Base-by-base conservation (phyloP, 352 stramenopile species). In the Phytopythium chamaehyphon region DNA sequence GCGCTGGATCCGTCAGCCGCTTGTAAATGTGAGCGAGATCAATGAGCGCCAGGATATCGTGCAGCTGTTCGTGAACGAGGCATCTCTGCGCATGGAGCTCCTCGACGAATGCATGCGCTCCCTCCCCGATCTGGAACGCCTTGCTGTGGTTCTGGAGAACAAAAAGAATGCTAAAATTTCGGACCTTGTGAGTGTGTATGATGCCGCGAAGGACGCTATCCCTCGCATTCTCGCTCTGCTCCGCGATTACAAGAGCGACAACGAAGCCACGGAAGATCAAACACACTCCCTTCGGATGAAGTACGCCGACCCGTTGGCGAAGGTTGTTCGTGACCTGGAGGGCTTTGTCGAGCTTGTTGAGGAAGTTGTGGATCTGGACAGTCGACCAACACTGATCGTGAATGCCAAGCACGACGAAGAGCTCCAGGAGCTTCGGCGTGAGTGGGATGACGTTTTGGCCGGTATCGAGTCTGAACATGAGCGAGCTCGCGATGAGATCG, bases 1-100 rank as follows among this genome's bases (percentile, higher is more conserved):
- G 66, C 76, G 93, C n/a, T 99, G 97, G 97, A 89, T 99, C 46
- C 78, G 95, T 42, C 96, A 99, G 70, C 97, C 97, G 19, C 76
- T 99, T 19, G 62, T 98, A 0, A 73, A 98, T 54, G 61, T 95
- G 1, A 56, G 68, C 9, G 59, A 76, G 16, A 98, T 99, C 57
- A 54, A 79, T 19, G 64, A 64, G 23, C 84, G 97, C 26, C 94
- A 99, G 56, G 82, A 96, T 52, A 61, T 97, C 12, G 95, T 99
- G 6, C 79, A 90, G 38, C 64, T 87, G 21, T 96, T 99, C 62
- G 80, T 98, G 15, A 76, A 98, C 40, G 79, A 97, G 14, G 64
- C 77, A 12, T 86, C 78, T 0, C 55, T 95, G 21, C 84, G 88
- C 23, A 92, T 96, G 66, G 83, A 94, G 57, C 62, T 97, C 15